Percentiles rank a stretch among this genome's conserved stretches.
Conservation (phyloP, 768 basidiomycete species). For the Kwoniella sp. region DNA sequence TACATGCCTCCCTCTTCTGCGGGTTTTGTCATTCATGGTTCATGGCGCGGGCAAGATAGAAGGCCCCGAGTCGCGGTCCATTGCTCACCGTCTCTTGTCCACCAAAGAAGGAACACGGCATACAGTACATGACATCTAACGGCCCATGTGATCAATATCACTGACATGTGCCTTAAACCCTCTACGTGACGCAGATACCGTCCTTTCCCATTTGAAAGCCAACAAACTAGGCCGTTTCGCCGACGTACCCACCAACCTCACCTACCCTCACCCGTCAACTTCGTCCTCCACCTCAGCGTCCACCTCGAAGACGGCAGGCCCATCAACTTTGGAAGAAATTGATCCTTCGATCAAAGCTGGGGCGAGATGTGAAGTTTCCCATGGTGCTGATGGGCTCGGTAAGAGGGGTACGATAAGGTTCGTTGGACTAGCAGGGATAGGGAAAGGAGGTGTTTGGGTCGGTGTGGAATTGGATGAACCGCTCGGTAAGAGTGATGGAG, state of each 20-base stretch:
- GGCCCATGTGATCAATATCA: too few species aligned
- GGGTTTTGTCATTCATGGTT: too few species aligned
- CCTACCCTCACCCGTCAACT: constrained; percentile 7
- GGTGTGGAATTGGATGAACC: constrained; percentile 96
- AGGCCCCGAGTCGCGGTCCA: too few species aligned
- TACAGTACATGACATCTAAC: too few species aligned
- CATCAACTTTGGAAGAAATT: constrained; percentile 36
- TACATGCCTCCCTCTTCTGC: too few species aligned
- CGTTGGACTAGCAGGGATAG: constrained; percentile 77
- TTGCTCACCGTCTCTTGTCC: too few species aligned
- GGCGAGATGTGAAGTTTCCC: constrained; percentile 80
- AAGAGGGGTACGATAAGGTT: constrained; percentile 85
- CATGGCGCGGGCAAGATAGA: too few species aligned
- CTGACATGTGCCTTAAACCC: too few species aligned
- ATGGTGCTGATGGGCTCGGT: constrained; percentile 66
- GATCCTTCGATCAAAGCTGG: constrained; percentile 64
- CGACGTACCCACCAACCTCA: constrained; percentile 33
- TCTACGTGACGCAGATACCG: constrained; percentile 81
- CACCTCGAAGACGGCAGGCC: constrained; percentile 1
- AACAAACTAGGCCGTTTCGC: constrained; percentile 89
- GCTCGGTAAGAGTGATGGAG: constrained; percentile 91
- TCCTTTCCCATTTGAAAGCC: constrained; percentile 82
- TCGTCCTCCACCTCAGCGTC: background rate
- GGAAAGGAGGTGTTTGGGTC: constrained; percentile 71
- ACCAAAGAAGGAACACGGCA: too few species aligned